Evolutionary conservation across 2,329 filamentous ascomycete genomes (phyloP).

Genomic region (Massarina eburnea): DNA sequence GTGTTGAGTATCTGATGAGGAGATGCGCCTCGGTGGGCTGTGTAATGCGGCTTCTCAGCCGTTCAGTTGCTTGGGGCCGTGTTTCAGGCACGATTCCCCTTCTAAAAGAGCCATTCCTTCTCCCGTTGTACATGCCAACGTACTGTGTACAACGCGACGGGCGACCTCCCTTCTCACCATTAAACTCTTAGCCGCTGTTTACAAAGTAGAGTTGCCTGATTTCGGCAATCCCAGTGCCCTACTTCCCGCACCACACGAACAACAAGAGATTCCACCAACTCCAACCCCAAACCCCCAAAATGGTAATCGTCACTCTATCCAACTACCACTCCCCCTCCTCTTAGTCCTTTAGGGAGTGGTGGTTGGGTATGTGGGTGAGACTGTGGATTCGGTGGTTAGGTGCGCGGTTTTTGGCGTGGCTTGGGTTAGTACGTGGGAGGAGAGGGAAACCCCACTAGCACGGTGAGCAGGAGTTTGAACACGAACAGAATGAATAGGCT

Average conservation of each 20-base stretch:
- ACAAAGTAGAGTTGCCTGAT: background rate
- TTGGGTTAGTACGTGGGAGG: constrained; percentile 9
- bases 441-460: background rate
- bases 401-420: constrained; percentile 11
- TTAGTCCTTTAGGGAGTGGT: constrained; percentile 6
- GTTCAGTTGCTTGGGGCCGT: background rate
- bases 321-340: constrained; percentile 6
- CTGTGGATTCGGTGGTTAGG: constrained; percentile 4
- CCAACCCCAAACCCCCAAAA: background rate
- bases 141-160: background rate
- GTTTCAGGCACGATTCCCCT: too few relatives aligned
- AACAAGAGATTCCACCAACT: background rate
- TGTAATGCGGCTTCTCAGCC: background rate
- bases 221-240: too few relatives aligned
- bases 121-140: background rate
- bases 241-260: background rate
- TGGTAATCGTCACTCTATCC: constrained; percentile 15
- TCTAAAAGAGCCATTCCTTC: too few relatives aligned
- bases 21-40: background rate
- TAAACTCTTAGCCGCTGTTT: too few relatives aligned
- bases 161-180: background rate
- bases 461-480: too few relatives aligned
- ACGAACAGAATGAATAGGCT: too few relatives aligned
- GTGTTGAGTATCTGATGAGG: background rate
- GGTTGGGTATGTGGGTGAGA: constrained; percentile 4